Base-by-base conservation (phyloP, 768 basidiomycete genomes). In the Leccinum rimulosum region DNA sequence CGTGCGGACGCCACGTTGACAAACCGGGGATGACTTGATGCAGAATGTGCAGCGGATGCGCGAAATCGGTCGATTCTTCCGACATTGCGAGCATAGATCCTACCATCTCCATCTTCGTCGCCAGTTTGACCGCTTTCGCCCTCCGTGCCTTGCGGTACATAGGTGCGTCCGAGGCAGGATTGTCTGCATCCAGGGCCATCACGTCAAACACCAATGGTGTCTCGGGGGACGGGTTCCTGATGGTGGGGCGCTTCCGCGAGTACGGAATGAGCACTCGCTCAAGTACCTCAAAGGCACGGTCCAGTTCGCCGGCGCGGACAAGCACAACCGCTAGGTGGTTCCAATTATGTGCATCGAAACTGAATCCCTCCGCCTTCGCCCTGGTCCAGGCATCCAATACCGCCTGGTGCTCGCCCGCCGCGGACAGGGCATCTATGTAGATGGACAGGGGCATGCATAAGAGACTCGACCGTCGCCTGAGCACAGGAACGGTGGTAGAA, bases 261-360 rank as follows among this genome's bases (percentile, higher is more conserved):
- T 82, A 82, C 0, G 84, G 86, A 27, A 94, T 66, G 54, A 97
- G 77, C 48, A 97, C 84, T 54, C 81, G 78, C 69, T 98, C 91
- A 45, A 93, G 71, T 35, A 95, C 79, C 64, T 88, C 85, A 72
- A 95, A 94, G 9, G 92, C 93, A 49, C 87, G 87, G 64, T 88
- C 85, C n/a, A 85, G 75, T 66, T 95, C 84, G 27, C 91, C 92
- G 0, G 89, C 91, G 31, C 90, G 85, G 40, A 93, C 78, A 25
- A 95, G 80, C 14, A 86, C 88, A 10, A 88, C 78, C 27, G 80
- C 81, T 28, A 97, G 80, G 66, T 91, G 86, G 67, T 96, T 97
- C 91, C 93, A 98, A 71, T 97, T 98, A 66, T 89, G 86, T 12
- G 89, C 82, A 69, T 95, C 92, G 70, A 94, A 93, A 12, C 79